Evolutionary conservation across 495 filamentous ascomycete genomes (phyloP), one percentile per base, ranked within the genome.

Genomic region (Annulohypoxylon maeteangense): DNA sequence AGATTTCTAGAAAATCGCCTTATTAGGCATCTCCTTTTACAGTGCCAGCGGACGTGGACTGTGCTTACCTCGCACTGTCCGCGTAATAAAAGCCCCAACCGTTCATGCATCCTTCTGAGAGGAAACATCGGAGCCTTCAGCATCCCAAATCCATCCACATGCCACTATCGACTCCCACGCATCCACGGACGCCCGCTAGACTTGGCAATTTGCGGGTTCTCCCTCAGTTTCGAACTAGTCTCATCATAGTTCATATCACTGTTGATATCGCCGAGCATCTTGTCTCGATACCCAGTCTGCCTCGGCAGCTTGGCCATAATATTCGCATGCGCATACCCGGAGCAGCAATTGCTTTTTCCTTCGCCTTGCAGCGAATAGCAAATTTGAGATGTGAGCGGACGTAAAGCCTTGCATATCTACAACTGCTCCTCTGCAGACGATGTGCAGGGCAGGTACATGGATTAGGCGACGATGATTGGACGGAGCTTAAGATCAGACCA

Each of bases 1-100:
- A 20, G 62, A 58, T 50, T 77, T 77, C 72, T 72, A 75, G 72
- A 77, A 75, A 65, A 42, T 65, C 59, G 53, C 67, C 55, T 42
- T 56, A 36, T 65, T 47, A 45, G 55, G 16, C 40, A 45, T 27
- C 42, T 47, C 36, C 31, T 51, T 51, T n/a, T n/a, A 70, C 61
- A 67, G 65, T 71, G 54, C 42, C 2, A 32, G 7, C 56, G 22
- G 10, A 29, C 32, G 48, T 18, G 57, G 23, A 12, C n/a, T 20
- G 25, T 36, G 12, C 32, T 44, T 22, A 23, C 12, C 38, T 66
- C 65, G 61, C 70, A 71, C 64, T 74, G 38, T 66, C 51, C 51
- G 5, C 29, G 20, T 40, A 27, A 68, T 50, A 60, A 56, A 47
- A 38, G n/a, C 68, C 50, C 56, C 56, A 62, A 18, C 32, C 27